phyloP scores from a whole-genome alignment of 176 grass and related monocot genomes.

The sorghum (Sorghum bicolor) region DNA sequence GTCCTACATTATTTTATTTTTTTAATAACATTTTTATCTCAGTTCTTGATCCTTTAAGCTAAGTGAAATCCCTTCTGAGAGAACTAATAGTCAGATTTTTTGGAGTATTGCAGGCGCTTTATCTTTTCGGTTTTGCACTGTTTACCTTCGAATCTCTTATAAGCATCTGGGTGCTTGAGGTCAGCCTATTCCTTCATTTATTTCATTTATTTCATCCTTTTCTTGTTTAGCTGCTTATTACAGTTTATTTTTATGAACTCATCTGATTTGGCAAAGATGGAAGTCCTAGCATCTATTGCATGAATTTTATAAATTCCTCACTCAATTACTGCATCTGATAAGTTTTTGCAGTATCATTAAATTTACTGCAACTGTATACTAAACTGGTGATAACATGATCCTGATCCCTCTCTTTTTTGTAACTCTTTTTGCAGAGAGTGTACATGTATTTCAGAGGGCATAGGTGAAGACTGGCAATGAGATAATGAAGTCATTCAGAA shows the following conservation, averaged over 20 bases:
- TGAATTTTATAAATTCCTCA: neutral
- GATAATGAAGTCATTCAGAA: neutral
- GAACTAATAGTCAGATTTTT: constrained; percentile 20
- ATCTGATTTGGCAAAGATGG: constrained; percentile 8
- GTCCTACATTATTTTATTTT: constrained; percentile 2
- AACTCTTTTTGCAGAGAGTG: constrained; percentile 45
- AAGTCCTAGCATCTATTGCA: neutral
- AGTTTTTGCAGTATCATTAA: neutral
- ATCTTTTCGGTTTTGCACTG: constrained; percentile 69
- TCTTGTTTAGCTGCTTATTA: neutral
- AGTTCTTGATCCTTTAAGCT: neutral
- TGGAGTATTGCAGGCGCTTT: constrained; percentile 53
- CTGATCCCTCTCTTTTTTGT: neutral
- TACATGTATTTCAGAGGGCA: constrained; percentile 65
- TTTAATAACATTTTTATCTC: neutral
- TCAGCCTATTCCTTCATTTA: constrained; percentile 29
- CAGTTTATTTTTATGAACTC: neutral
- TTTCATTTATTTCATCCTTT: neutral
- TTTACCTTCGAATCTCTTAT: constrained; percentile 75
- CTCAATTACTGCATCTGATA: neutral
- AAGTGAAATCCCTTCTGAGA: neutral
- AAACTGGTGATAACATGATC: neutral
- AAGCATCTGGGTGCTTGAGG: constrained; percentile 94
- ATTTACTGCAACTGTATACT: neutral
- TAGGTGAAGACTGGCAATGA: constrained; percentile 28